Evolutionary conservation across 805 yeast genomes (phyloP).

Genomic region (Kodamaea restingae): DNA sequence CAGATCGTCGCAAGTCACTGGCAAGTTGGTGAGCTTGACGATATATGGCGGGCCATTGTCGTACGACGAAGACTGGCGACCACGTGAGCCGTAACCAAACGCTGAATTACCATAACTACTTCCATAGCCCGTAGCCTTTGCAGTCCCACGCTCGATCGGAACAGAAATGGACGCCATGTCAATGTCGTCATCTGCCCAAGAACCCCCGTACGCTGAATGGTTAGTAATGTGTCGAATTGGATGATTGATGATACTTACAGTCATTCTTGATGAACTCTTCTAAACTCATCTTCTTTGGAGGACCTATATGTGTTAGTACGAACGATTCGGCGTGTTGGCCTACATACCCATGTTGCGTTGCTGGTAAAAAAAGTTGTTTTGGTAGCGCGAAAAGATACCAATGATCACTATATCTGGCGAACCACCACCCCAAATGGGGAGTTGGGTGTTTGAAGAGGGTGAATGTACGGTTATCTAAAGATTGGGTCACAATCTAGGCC

Average conservation of each 20-base stretch:
- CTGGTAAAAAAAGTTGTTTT: conserved; percentile 1
- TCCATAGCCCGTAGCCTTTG: neutral
- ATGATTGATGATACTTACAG: conserved; percentile 29
- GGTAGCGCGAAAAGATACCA: conserved; percentile 2
- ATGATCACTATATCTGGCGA: neutral
- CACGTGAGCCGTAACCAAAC: conserved; percentile 1
- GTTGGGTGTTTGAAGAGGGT: neutral
- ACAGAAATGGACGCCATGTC: conserved; percentile 44
- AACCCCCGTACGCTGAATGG: conserved; percentile 39
- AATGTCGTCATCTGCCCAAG: conserved; percentile 47
- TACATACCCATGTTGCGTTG: conserved; percentile 4
- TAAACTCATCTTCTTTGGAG: conserved; percentile 45
- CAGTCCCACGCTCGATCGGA: conserved; percentile 31
- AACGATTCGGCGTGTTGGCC: neutral
- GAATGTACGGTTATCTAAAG: too few relatives aligned
- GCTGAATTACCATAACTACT: conserved; percentile 1
- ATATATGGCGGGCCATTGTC: conserved; percentile 56
- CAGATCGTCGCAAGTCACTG: conserved; percentile 48
- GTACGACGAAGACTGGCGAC: conserved; percentile 11
- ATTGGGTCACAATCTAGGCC: too few relatives aligned
- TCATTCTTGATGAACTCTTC: conserved; percentile 44
- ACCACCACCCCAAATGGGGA: neutral
- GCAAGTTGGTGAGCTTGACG: conserved; percentile 58
- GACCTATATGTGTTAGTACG: conserved; percentile 22
- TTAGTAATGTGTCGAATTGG: conserved; percentile 15